Percentiles rank a stretch among this genome's conserved stretches.
Conservation (phyloP, 257 asterid species). For the Capsicum chinense region DNA sequence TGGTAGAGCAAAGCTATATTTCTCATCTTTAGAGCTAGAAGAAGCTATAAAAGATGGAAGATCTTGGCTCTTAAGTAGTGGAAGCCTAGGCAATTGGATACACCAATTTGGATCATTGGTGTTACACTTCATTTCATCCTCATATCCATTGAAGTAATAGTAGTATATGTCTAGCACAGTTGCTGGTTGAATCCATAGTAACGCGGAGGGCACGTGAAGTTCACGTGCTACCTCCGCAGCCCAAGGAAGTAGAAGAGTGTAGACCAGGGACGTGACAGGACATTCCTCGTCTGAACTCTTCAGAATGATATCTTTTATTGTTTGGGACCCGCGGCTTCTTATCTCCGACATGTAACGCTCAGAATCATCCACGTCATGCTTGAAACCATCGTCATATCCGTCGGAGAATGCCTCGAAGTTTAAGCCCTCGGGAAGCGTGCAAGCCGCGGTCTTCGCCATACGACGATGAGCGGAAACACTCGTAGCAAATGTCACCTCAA, state of each 20-base stretch:
- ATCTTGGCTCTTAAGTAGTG: constrained; percentile 31
- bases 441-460: constrained; percentile 13
- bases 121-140: constrained; percentile 33
- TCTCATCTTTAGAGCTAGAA: not conserved
- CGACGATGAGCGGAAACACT: constrained; percentile 30
- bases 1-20: not conserved
- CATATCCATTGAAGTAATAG: constrained; percentile 41
- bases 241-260: constrained; percentile 43
- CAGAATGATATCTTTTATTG: constrained; percentile 33
- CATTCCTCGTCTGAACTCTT: constrained; percentile 27
- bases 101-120: constrained; percentile 30
- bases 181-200: constrained; percentile 53
- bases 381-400: constrained; percentile 38
- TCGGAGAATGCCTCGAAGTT: constrained; percentile 36
- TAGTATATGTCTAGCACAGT: constrained; percentile 39
- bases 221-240: constrained; percentile 45
- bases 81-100: constrained; percentile 44
- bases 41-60: constrained; percentile 50
- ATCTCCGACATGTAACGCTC: constrained; percentile 33
- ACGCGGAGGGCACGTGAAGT: constrained; percentile 42
- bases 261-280: constrained; percentile 39
- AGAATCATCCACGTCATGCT: not conserved
- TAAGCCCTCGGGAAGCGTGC: constrained; percentile 15
- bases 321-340: constrained; percentile 29
- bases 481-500: constrained; percentile 37